phyloP scores from a whole-genome alignment of 2,329 filamentous ascomycete species.

The Diplocarpon mali region DNA sequence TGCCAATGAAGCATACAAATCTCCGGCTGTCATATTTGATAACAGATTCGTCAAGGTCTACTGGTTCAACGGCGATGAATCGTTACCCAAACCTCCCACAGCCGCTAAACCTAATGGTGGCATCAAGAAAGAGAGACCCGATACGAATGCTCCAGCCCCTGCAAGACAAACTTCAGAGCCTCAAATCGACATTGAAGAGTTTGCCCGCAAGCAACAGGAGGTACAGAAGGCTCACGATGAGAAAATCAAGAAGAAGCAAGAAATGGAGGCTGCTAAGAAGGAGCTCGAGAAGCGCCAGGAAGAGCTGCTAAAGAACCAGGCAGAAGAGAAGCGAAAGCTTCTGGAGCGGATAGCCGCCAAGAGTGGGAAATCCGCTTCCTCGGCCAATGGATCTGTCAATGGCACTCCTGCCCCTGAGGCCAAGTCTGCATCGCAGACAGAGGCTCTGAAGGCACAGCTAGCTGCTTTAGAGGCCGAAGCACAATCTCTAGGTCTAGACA shows the following conservation, averaged over 20 bases:
- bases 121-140: conserved; percentile 21
- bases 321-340: conserved; percentile 51
- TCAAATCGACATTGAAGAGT: conserved; percentile 58
- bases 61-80: conserved; percentile 51
- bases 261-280: conserved; percentile 49
- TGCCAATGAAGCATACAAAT: conserved; percentile 61
- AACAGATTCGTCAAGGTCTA: conserved; percentile 80
- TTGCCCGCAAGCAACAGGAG: conserved; percentile 57
- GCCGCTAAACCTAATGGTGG: conserved; percentile 25
- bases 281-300: conserved; percentile 55
- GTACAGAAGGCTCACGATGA: conserved; percentile 60
- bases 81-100: conserved; percentile 22
- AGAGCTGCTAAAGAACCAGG: conserved; percentile 50
- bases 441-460: conserved; percentile 58
- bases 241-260: conserved; percentile 48
- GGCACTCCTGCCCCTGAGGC: conserved; percentile 15
- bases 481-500: conserved; percentile 54
- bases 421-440: conserved; percentile 39
- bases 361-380: conserved; percentile 26
- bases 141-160: conserved; percentile 16
- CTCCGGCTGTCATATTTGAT: conserved; percentile 72
- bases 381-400: conserved; percentile 9
- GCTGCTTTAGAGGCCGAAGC: conserved; percentile 66
- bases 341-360: conserved; percentile 51
- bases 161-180: conserved; percentile 27